phyloP scores from a whole-genome alignment of 225 moss, liverwort and hornwort species.

The Thuidium tamariscinum region DNA sequence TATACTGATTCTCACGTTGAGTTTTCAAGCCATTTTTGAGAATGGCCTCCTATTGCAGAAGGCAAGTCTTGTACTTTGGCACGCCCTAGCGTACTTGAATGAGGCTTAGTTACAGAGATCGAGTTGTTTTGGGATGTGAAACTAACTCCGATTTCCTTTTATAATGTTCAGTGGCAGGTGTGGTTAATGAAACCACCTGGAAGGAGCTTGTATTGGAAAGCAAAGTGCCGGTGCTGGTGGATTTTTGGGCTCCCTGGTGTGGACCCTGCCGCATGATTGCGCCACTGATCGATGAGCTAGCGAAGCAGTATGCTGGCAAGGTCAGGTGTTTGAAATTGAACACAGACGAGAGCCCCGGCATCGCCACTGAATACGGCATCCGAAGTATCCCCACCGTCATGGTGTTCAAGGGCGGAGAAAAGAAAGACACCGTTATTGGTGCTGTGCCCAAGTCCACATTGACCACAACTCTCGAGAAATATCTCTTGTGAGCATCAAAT shows the following conservation, averaged over 20 bases:
- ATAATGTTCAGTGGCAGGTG: conserved; percentile 41
- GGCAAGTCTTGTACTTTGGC: background rate
- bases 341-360: conserved; percentile 71
- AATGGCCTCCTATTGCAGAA: background rate
- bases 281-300: conserved; percentile 76
- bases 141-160: background rate
- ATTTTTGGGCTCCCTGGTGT: conserved; percentile 99
- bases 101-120: background rate
- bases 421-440: conserved; percentile 82
- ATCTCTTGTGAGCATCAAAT: conserved; percentile 47
- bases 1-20: background rate
- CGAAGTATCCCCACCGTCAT: conserved; percentile 96
- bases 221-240: conserved; percentile 70
- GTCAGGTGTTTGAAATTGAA: conserved; percentile 86
- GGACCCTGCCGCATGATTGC: conserved; percentile 99
- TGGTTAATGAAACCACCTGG: conserved; percentile 57
- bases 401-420: conserved; percentile 74
- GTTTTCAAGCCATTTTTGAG: background rate
- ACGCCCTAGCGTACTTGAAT: background rate
- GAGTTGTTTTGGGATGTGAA: background rate
- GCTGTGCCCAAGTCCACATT: conserved; percentile 77
- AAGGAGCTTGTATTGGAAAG: conserved; percentile 59
- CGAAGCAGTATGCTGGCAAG: conserved; percentile 60
- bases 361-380: conserved; percentile 80
- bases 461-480: conserved; percentile 59